Evolutionary conservation across 176 grass and related monocot species (phyloP).

Genomic region (Triticum aestivum): DNA sequence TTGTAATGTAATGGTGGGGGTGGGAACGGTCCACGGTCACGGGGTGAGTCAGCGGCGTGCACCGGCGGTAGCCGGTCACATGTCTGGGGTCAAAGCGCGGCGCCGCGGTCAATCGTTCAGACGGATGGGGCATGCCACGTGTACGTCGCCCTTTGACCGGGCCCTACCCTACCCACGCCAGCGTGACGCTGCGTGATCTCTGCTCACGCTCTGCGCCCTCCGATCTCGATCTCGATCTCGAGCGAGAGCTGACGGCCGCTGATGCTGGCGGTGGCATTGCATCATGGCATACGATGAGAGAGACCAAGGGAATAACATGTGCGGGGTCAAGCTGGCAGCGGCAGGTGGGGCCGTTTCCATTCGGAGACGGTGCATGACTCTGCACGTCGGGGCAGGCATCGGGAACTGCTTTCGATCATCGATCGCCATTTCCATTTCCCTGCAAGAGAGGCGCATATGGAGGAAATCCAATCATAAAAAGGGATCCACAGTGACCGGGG

Average conservation of each 20-base stretch:
- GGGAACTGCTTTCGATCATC: neutral
- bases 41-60: constrained; percentile 53
- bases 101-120: constrained; percentile 42
- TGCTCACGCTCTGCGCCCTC: no score
- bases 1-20: neutral
- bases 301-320: neutral
- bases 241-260: constrained; percentile 7
- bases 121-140: constrained; percentile 30
- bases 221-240: neutral
- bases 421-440: neutral
- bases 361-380: neutral
- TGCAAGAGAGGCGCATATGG: neutral
- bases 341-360: constrained; percentile 2
- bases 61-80: constrained; percentile 39
- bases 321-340: constrained; percentile 37
- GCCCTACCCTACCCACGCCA: constrained; percentile 1
- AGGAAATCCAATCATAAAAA: constrained; percentile 8
- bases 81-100: constrained; percentile 11
- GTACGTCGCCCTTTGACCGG: constrained; percentile 33
- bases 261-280: constrained; percentile 14
- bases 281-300: neutral
- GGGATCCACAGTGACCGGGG: constrained; percentile 22
- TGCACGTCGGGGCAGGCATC: constrained; percentile 5
- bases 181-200: constrained; percentile 18
- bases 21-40: constrained; percentile 37